phyloP scores from a whole-genome alignment of 768 basidiomycete genomes.

The Lentinula lateritia region DNA sequence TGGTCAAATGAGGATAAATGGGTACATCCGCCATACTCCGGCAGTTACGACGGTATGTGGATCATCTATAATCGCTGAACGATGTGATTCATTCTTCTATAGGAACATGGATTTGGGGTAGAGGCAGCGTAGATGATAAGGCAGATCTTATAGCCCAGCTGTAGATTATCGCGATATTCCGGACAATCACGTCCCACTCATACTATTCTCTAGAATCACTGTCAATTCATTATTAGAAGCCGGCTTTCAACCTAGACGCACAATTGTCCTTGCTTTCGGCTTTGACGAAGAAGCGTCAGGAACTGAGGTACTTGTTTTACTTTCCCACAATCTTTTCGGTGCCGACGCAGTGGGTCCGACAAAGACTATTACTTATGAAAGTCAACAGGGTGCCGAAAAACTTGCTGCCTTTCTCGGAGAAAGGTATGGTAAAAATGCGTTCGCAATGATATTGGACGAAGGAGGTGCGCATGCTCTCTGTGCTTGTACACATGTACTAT shows the following conservation, averaged over 20 bases:
- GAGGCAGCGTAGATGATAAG: slow-evolving; percentile 52
- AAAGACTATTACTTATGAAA: neutral
- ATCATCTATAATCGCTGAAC: neutral
- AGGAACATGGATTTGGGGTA: slow-evolving; percentile 44
- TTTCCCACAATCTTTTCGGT: neutral
- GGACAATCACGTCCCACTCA: neutral
- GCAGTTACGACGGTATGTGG: slow-evolving; percentile 34
- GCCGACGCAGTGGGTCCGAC: neutral
- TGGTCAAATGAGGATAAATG: slow-evolving; percentile 37
- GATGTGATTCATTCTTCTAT: neutral
- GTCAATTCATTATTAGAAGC: slow-evolving; percentile 8
- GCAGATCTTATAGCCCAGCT: slow-evolving; percentile 37
- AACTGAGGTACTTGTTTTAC: slow-evolving; percentile 22
- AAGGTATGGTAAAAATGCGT: slow-evolving; percentile 49
- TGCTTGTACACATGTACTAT: neutral
- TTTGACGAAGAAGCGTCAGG: slow-evolving; percentile 47
- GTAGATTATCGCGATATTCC: neutral
- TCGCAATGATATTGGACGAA: slow-evolving; percentile 63
- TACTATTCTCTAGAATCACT: neutral
- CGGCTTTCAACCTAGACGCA: slow-evolving; percentile 16
- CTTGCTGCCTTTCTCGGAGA: slow-evolving; percentile 31
- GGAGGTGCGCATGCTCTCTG: slow-evolving; percentile 23
- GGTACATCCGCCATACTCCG: slow-evolving; percentile 45
- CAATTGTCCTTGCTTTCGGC: slow-evolving; percentile 23
- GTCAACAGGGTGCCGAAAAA: slow-evolving; percentile 32